Evolutionary conservation across 2,329 filamentous ascomycete genomes (phyloP).

Genomic region (Sclerotinia subarctica): DNA sequence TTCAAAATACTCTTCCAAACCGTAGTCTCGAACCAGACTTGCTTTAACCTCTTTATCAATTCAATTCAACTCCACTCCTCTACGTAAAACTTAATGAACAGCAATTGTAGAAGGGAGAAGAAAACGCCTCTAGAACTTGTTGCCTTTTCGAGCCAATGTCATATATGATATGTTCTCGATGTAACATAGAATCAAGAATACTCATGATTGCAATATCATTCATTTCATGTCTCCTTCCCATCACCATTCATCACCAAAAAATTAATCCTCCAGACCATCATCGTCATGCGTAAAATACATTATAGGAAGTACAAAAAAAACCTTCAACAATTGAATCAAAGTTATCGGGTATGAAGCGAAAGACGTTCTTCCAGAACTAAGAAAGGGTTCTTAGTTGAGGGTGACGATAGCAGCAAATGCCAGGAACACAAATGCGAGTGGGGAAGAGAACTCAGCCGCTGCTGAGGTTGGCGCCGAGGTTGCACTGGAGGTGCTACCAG

Average conservation of each 20-base stretch:
- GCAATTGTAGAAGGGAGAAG: background rate
- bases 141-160: background rate
- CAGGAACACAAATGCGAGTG: conserved; percentile 36
- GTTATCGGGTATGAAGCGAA: conserved; percentile 7
- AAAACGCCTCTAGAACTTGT: background rate
- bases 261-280: conserved; percentile 16
- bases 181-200: background rate
- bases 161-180: background rate
- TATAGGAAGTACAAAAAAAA: conserved; percentile 16
- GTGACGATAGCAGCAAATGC: conserved; percentile 35
- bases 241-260: background rate
- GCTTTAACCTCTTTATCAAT: background rate
- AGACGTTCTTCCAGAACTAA: background rate
- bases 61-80: background rate
- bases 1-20: background rate
- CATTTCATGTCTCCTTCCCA: background rate
- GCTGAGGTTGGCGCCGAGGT: conserved; percentile 24
- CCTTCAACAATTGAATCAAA: conserved; percentile 13
- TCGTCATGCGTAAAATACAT: conserved; percentile 18
- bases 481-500: conserved; percentile 12
- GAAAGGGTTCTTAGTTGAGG: conserved; percentile 31
- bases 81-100: background rate
- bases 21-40: background rate
- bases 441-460: conserved; percentile 31
- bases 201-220: background rate